Conservation (phyloP, 495 filamentous ascomycete species). For the Penicillium bovifimosum region DNA sequence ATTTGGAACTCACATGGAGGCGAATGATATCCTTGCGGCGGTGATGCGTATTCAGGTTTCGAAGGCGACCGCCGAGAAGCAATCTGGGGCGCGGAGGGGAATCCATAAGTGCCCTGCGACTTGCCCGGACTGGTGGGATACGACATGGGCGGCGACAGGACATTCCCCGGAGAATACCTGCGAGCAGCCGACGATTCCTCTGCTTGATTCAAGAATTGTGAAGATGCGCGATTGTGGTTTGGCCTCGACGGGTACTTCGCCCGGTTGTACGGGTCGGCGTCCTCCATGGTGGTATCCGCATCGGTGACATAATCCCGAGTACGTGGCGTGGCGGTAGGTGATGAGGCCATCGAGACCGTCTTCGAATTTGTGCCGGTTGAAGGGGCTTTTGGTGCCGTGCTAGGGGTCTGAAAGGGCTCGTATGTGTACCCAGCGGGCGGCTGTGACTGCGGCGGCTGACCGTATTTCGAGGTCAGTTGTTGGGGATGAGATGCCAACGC, state of each 20-base stretch:
- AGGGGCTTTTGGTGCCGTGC: slow-evolving; percentile 38
- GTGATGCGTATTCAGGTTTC: slow-evolving; percentile 50
- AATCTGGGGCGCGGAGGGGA: slow-evolving; percentile 29
- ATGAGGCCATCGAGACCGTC: slow-evolving; percentile 52
- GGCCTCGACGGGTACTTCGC: slow-evolving; percentile 72
- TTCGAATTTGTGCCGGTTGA: slow-evolving; percentile 50
- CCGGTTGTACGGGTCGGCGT: slow-evolving; percentile 78
- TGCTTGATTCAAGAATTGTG: slow-evolving; percentile 56
- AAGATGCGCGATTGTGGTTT: slow-evolving; percentile 55
- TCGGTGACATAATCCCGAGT: slow-evolving; percentile 63
- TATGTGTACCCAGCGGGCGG: slow-evolving; percentile 66
- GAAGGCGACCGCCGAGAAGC: slow-evolving; percentile 55
- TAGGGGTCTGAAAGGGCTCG: slow-evolving; percentile 60
- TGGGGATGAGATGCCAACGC: slow-evolving; percentile 37
- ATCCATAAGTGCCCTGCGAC: slow-evolving; percentile 44
- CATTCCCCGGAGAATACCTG: slow-evolving; percentile 93
- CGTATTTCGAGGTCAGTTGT: slow-evolving; percentile 39
- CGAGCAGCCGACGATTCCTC: slow-evolving; percentile 81
- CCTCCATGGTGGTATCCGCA: slow-evolving; percentile 86
- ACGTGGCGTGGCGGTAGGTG: slow-evolving; percentile 61
- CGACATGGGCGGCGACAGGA: slow-evolving; percentile 57
- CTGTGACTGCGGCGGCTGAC: slow-evolving; percentile 50
- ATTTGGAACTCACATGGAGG: slow-evolving; percentile 47
- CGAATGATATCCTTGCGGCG: slow-evolving; percentile 61
- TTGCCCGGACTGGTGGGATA: slow-evolving; percentile 55